Conservation (phyloP, 495 filamentous ascomycete genomes). For the Aspergillus campestris region DNA sequence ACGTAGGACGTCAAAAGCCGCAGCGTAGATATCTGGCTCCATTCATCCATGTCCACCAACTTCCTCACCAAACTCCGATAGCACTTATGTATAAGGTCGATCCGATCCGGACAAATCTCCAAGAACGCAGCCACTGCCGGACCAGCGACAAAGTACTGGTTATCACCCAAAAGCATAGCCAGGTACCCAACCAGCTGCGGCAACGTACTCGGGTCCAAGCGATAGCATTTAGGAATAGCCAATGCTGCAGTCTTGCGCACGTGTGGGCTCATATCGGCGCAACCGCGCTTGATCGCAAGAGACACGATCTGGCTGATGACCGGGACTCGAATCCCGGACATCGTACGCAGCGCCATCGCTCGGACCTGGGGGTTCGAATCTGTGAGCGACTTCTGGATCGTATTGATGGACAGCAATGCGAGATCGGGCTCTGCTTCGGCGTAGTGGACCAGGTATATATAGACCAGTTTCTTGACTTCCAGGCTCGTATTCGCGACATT, state of each 20-base stretch:
- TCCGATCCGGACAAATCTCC: conserved; percentile 76
- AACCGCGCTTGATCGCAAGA: conserved; percentile 84
- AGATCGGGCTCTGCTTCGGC: conserved; percentile 93
- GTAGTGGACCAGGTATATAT: conserved; percentile 94
- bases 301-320: conserved; percentile 99
- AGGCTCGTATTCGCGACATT: conserved; percentile 86
- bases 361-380: conserved; percentile 85
- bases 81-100: conserved; percentile 83
- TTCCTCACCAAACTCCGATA: conserved; percentile 79
- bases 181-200: conserved; percentile 80
- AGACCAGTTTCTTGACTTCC: conserved; percentile 94
- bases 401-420: conserved; percentile 92
- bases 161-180: conserved; percentile 68
- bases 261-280: conserved; percentile 86
- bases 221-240: conserved; percentile 95
- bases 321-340: conserved; percentile 92
- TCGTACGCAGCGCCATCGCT: conserved; percentile 83
- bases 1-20: conserved; percentile 76
- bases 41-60: conserved; percentile 98
- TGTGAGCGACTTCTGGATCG: conserved; percentile 93
- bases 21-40: conserved; percentile 80
- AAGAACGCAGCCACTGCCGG: conserved; percentile 84
- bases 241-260: conserved; percentile 89
- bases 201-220: conserved; percentile 77
- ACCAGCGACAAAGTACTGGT: conserved; percentile 89